A percentile compares a stretch with the other conserved stretches of the same genome.
Evolutionary conservation across 805 yeast species (phyloP).

Genomic region (Wickerhamomyces tratensis): DNA sequence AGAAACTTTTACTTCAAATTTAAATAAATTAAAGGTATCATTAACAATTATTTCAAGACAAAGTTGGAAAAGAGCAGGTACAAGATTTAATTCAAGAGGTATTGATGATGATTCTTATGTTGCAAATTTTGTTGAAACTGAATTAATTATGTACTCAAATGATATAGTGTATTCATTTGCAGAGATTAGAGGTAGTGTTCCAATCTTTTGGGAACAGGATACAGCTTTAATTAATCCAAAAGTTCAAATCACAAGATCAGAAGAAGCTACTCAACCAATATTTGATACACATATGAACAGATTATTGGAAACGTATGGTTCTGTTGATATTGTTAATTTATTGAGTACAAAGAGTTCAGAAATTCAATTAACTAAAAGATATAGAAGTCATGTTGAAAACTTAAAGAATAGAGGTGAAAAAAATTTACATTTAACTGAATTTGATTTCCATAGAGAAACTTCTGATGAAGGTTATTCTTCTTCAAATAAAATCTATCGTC

Average conservation of each 20-base stretch:
- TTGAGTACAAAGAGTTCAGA: conserved; percentile 77
- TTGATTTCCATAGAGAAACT: conserved; percentile 92
- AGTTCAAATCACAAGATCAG: conserved; percentile 77
- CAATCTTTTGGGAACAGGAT: conserved; percentile 97
- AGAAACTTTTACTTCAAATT: conserved; percentile 46
- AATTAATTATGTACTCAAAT: conserved; percentile 55
- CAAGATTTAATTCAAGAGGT: conserved; percentile 91
- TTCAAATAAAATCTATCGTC: conserved; percentile 59
- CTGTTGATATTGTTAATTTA: conserved; percentile 81
- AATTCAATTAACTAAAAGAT: conserved; percentile 58
- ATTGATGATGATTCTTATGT: conserved; percentile 92
- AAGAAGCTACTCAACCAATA: conserved; percentile 88
- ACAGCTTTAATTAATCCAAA: conserved; percentile 86
- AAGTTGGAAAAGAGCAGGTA: conserved; percentile 97
- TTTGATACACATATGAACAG: conserved; percentile 74
- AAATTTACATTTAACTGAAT: conserved; percentile 57
- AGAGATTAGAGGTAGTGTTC: conserved; percentile 93
- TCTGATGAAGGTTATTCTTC: conserved; percentile 84
- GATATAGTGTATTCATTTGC: conserved; percentile 61
- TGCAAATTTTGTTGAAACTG: conserved; percentile 94
- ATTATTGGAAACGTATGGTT: conserved; percentile 69
- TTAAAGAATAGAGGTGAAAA: conserved; percentile 22
- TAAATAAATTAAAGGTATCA: conserved; percentile 29
- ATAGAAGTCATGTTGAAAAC: conserved; percentile 44
- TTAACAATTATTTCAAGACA: conserved; percentile 85